Evolutionary conservation across 1,284 basidiomycete species (phyloP), one percentile per base, ranked within the genome.

Genomic region (Sanghuangporus sanghuang): DNA sequence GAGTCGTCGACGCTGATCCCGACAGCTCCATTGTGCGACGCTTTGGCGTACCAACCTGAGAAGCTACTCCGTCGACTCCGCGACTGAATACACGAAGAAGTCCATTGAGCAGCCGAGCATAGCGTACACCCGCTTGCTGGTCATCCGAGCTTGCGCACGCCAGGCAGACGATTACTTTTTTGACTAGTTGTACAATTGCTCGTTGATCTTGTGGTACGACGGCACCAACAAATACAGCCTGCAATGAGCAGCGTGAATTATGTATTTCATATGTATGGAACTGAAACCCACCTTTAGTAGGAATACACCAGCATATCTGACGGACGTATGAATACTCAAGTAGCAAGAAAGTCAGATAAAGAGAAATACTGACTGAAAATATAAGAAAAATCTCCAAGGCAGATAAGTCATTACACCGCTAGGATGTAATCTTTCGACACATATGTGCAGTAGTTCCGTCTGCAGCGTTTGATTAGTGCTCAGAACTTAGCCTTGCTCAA

Each of bases 41-140:
- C 50, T 65, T 65, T 21, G 64, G 64, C 3, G 64, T 62, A 39
- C 57, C 55, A 27, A 65, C 50, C 38, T 65, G 64, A 16, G 59
- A 61, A 14, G 64, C 53, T 23, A 65, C 64, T n/a, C 64, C 64
- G 56, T 69, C 69, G 9, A 64, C 57, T 0, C 69, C 69, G 16
- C 65, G 64, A 16, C 66, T 68, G 42, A 71, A 69, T 6, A 66
- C 67, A 3, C 67, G 63, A 14, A 71, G 69, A 18, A 71, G 62
- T 27, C 69, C 69, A 44, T 71, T 69, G 23, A 71, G 63, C 11
- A 71, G 57, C 4, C 69, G 66, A 7, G 69, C 69, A 50, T 71
- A 69, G 9, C 69, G 69, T 1, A 69, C 67, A 16, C 69, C 68
- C 46, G 67, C 63, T 46, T 69, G 69, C 36, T 68, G 67, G 50